Conservation (phyloP, 495 filamentous ascomycete genomes). For the Hypoxylon fuscum region DNA sequence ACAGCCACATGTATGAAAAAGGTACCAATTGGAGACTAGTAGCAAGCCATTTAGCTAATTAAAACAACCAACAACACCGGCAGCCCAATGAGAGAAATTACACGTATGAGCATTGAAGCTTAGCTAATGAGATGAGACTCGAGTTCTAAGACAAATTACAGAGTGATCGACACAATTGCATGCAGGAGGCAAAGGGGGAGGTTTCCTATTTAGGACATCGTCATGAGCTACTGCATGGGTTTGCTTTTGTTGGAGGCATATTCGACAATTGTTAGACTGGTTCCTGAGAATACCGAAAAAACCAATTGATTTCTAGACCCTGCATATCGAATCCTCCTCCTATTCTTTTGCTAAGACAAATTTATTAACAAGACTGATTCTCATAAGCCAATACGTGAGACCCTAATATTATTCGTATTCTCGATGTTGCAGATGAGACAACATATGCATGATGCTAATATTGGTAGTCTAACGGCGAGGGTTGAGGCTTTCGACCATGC, state of each 20-base stretch:
- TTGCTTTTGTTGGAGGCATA: background rate
- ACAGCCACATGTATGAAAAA: background rate
- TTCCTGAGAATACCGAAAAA: no score
- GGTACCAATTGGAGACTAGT: constrained; percentile 4
- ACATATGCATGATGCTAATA: no score
- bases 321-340: no score
- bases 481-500: no score
- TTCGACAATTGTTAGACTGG: no score
- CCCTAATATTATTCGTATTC: no score
- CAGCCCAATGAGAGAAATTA: background rate
- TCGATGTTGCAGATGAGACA: no score
- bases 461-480: no score
- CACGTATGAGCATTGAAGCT: constrained; percentile 1
- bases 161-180: constrained; percentile 27
- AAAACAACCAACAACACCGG: background rate
- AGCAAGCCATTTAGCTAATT: constrained; percentile 16
- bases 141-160: constrained; percentile 28
- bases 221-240: background rate
- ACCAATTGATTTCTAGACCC: no score
- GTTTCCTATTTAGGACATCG: constrained; percentile 12
- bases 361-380: no score
- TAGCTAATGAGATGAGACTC: constrained; percentile 10
- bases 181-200: constrained; percentile 13
- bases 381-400: no score
- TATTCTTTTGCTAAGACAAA: no score